phyloP scores from a whole-genome alignment of 495 filamentous ascomycete species.

The Neurospora cerealis region DNA sequence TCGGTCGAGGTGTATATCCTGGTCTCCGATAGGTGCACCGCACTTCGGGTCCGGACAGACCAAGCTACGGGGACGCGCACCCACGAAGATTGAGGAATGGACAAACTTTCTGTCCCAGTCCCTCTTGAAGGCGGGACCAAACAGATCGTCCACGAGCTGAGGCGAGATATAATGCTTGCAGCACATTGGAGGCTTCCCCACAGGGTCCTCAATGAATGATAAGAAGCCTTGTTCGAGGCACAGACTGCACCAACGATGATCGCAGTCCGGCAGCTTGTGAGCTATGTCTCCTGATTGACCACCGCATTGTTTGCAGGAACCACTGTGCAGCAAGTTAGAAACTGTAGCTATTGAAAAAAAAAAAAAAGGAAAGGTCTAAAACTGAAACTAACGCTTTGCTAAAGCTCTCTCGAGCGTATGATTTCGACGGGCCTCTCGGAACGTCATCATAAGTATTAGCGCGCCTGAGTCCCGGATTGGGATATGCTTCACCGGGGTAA shows the following conservation, averaged over 20 bases:
- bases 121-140: constrained; percentile 61
- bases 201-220: constrained; percentile 61
- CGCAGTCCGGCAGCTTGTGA: constrained; percentile 34
- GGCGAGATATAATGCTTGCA: constrained; percentile 66
- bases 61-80: constrained; percentile 54
- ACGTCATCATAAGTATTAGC: not conserved
- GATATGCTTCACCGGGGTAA: not conserved
- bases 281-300: not conserved
- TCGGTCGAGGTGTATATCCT: constrained; percentile 43
- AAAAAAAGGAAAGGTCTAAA: not conserved
- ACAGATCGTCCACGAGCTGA: constrained; percentile 63
- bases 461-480: not conserved
- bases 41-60: constrained; percentile 30
- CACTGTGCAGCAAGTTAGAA: not conserved
- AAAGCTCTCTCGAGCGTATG: not conserved
- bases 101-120: constrained; percentile 68
- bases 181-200: constrained; percentile 72
- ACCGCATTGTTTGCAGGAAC: not conserved
- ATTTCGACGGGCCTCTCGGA: not conserved
- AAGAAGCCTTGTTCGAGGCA: constrained; percentile 66
- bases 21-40: constrained; percentile 65
- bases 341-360: not conserved
- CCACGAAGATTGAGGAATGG: constrained; percentile 62
- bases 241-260: constrained; percentile 65
- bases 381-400: not conserved